These are phyloP conservation scores for Yarrowia sp. DNA, from an alignment of 805 yeast species.

Conservation along the genomic window DNA sequence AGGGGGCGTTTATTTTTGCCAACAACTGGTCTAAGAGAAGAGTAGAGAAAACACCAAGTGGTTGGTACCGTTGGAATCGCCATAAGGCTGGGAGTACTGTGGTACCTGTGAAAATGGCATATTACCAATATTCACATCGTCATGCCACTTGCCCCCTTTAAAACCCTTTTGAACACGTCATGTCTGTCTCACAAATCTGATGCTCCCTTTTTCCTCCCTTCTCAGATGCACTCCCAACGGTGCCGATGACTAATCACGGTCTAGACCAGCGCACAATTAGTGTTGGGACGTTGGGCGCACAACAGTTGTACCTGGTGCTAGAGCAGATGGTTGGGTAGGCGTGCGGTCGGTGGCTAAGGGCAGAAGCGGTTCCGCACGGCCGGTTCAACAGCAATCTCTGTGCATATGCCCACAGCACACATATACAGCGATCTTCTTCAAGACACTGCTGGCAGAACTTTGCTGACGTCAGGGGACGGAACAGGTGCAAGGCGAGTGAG, in stretches of 20 bases:
- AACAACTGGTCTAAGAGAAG: not conserved
- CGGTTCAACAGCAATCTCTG: not conserved
- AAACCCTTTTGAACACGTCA: no score
- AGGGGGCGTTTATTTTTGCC: constrained; percentile 3
- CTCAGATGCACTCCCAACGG: constrained; percentile 4
- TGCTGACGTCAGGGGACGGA: constrained; percentile 36
- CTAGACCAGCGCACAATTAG: constrained; percentile 14
- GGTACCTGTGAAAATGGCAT: no score
- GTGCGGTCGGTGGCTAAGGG: no score
- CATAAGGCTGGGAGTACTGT: not conserved
- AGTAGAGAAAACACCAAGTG: not conserved
- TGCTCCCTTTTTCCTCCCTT: not conserved
- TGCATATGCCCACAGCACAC: no score
- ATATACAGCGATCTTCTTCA: not conserved
- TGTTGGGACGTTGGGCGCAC: constrained; percentile 16
- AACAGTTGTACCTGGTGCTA: no score
- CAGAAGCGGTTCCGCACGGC: no score
- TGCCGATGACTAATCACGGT: constrained; percentile 23
- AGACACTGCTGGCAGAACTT: not conserved
- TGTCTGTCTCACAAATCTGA: no score
- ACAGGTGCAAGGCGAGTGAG: constrained; percentile 17
- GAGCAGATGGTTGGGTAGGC: not conserved
- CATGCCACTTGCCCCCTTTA: no score
- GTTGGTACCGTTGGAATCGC: not conserved
- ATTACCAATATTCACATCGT: no score